Percentiles rank a stretch among this genome's conserved stretches.
Evolutionary conservation across 345 rosid genomes (phyloP).

Genomic region (Ceriops decandra): DNA sequence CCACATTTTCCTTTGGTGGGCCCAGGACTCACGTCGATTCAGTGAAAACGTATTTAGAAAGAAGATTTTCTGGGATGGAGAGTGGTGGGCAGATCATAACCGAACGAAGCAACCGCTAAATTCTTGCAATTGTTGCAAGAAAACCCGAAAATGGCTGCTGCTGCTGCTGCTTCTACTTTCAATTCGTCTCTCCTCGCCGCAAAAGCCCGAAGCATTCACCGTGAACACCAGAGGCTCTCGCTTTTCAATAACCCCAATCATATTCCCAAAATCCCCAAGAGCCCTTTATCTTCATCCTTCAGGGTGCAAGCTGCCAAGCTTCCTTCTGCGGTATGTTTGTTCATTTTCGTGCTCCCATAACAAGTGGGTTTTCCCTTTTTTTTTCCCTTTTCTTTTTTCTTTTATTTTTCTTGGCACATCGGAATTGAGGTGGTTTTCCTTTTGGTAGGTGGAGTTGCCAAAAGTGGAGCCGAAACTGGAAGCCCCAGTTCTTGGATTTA

Average conservation of each 20-base stretch:
- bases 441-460: constrained; percentile 55
- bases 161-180: constrained; percentile 28
- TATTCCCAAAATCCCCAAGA: constrained; percentile 20
- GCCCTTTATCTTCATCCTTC: constrained; percentile 18
- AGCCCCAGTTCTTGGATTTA: constrained; percentile 72
- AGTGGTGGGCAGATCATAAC: no score
- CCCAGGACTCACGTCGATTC: not conserved
- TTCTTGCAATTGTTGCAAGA: not conserved
- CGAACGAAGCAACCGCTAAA: no score
- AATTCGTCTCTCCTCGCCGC: constrained; percentile 29
- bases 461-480: constrained; percentile 63
- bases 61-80: not conserved
- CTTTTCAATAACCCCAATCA: constrained; percentile 10
- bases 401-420: not conserved
- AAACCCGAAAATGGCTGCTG: not conserved
- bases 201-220: constrained; percentile 16
- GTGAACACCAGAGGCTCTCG: constrained; percentile 14
- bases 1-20: not conserved
- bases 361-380: not conserved
- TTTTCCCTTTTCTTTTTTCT: not conserved
- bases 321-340: constrained; percentile 51
- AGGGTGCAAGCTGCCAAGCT: constrained; percentile 55
- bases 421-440: not conserved
- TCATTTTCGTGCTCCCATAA: not conserved
- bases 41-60: not conserved